phyloP scores from a whole-genome alignment of 495 filamentous ascomycete species.

The Hamigera avellanea region DNA sequence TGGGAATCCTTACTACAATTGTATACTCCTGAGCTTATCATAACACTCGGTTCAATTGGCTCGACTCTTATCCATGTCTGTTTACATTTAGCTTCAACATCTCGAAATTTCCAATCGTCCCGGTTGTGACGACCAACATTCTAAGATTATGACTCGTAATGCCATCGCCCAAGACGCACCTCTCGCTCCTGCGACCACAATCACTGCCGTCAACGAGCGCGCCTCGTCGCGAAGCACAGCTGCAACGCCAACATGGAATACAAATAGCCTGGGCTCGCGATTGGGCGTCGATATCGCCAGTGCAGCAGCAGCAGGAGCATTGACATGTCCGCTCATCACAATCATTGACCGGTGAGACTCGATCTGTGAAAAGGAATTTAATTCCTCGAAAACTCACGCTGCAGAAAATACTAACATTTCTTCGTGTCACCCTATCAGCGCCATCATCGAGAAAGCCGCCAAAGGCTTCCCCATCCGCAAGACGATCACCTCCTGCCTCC shows the following conservation, averaged over 20 bases:
- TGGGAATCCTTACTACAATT: no score
- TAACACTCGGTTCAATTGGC: no score
- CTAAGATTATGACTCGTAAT: conserved; percentile 20
- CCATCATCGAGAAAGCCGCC: conserved; percentile 91
- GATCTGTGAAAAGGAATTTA: no score
- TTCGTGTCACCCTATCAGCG: conserved; percentile 35
- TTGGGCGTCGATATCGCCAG: conserved; percentile 62
- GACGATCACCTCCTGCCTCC: conserved; percentile 54
- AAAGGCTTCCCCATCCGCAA: conserved; percentile 58
- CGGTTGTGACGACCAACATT: no score
- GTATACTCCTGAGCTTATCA: no score
- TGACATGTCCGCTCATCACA: conserved; percentile 79
- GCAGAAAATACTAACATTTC: conserved; percentile 4
- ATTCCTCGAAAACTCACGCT: background rate
- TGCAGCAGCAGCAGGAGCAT: conserved; percentile 64
- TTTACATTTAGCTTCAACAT: no score
- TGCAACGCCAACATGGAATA: conserved; percentile 54
- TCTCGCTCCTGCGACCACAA: conserved; percentile 3
- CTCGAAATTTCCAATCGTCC: no score
- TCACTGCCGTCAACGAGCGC: conserved; percentile 3
- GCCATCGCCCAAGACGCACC: conserved; percentile 18
- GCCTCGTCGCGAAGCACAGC: conserved; percentile 5
- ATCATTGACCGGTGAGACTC: conserved; percentile 87
- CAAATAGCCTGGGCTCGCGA: conserved; percentile 53
- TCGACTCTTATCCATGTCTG: no score